Conservation (phyloP, 2,329 filamentous ascomycete genomes). For the Penicillium paneum region DNA sequence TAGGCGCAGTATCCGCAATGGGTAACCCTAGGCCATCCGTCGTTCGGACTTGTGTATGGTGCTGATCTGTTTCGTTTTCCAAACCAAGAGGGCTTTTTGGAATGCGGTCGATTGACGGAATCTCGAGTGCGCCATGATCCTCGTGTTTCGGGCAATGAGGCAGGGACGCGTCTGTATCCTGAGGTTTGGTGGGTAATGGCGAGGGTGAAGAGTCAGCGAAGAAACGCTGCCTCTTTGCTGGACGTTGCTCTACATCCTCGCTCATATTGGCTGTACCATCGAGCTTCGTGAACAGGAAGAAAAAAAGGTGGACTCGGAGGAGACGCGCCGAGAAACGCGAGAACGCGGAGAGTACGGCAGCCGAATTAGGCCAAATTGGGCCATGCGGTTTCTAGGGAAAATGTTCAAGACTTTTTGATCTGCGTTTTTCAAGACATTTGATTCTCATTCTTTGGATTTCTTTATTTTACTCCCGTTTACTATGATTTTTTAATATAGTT, state of each 20-base stretch:
- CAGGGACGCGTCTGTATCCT: slow-evolving; percentile 19
- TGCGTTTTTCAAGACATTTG: background rate
- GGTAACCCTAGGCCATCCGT: background rate
- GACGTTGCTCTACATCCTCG: slow-evolving; percentile 50
- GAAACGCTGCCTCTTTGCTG: slow-evolving; percentile 61
- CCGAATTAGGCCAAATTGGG: no score
- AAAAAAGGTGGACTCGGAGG: slow-evolving; percentile 10
- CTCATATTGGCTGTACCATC: slow-evolving; percentile 17
- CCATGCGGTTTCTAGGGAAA: no score
- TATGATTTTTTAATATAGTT: background rate
- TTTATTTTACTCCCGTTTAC: background rate
- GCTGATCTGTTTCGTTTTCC: background rate
- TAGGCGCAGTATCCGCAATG: background rate
- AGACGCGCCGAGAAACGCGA: slow-evolving; percentile 39
- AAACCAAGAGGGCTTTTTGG: background rate
- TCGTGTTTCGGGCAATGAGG: slow-evolving; percentile 4
- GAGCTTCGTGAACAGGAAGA: background rate
- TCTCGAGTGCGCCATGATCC: background rate
- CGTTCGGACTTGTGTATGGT: background rate
- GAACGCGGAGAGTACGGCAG: no score
- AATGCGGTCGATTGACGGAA: background rate
- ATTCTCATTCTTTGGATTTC: background rate
- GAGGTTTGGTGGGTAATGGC: slow-evolving; percentile 18
- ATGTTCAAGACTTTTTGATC: background rate
- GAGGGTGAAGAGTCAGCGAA: slow-evolving; percentile 51